Base-by-base conservation (phyloP, 768 basidiomycete species). In the Amanita polypyramis region DNA sequence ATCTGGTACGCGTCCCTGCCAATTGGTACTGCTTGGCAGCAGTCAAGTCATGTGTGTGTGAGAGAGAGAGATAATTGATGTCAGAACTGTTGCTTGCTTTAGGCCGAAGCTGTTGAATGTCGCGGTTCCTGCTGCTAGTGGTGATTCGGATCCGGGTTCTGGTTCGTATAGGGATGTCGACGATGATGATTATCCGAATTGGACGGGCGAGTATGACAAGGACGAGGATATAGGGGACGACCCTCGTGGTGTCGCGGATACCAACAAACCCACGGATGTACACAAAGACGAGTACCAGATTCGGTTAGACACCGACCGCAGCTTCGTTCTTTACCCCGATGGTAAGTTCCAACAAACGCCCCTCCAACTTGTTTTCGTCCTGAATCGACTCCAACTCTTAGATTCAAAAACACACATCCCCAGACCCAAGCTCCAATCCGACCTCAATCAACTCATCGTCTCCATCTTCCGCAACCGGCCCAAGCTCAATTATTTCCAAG, bases 281-380 rank as follows among this genome's bases (percentile, higher is more conserved):
- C 89, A 92, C 59, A 66, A 64, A 3, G 93, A 96, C 60, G 93
- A 95, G 65, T 79, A 75, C 11, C 93, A 96, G 65, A 90, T 96
- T 52, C 66, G 70, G 49, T 75, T 95, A 29, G 93, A 96, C 64
- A 95, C 93, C 1, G 82, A 93, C 64, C 79, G 93, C 41, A 92
- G 90, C 54, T 97, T 97, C 57, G 88, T 96, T 47, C 70, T 92
- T 52, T 97, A 95, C 65, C 88, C 93, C 59, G 81, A 79, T 75
- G 87, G 91, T 87, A 71, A 65, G 73, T n/a, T n/a, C n/a, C n/a
- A n/a, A n/a, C n/a, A n/a, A n/a, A n/a, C n/a, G n/a, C n/a, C n/a
- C n/a, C n/a, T n/a, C n/a, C n/a, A n/a, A n/a, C n/a, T n/a, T n/a
- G n/a, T n/a, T n/a, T n/a, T n/a, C n/a, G n/a, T n/a, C n/a, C n/a